Evolutionary conservation across 73 alveolate genomes (phyloP).

Genomic region (Blepharisma japonicum): DNA sequence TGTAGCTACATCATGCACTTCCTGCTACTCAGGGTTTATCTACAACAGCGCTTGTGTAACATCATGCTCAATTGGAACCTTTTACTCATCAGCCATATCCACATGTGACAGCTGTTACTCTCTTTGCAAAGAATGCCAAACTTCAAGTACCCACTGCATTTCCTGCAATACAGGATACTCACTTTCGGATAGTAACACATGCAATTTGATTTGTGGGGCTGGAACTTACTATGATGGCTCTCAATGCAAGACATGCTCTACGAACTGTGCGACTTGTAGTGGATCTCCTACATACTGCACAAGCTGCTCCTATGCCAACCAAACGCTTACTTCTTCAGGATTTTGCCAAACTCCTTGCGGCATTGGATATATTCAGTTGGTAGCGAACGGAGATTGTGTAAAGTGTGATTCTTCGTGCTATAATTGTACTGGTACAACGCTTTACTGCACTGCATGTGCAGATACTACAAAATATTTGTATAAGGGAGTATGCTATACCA

Average conservation of each 20-base stretch:
- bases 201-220: not conserved
- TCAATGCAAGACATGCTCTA: not conserved
- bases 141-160: not conserved
- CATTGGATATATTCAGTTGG: not conserved
- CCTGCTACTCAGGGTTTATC: conserved; percentile 13
- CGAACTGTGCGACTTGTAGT: not conserved
- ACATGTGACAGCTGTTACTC: conserved; percentile 1
- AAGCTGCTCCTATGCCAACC: conserved; percentile 6
- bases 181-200: not conserved
- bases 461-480: conserved; percentile 6
- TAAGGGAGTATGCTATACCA: not conserved
- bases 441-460: not conserved
- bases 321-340: not conserved
- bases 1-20: not conserved
- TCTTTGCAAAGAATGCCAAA: not conserved
- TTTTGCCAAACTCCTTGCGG: conserved; percentile 5
- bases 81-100: not conserved
- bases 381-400: not conserved
- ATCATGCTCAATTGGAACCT: conserved; percentile 7
- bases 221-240: conserved; percentile 19
- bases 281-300: conserved; percentile 15
- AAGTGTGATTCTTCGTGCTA: not conserved
- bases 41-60: conserved; percentile 7
- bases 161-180: conserved; percentile 14
- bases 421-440: not conserved